Base-by-base conservation (phyloP, 106 monocot species). In the Dioscorea zingiberensis region DNA sequence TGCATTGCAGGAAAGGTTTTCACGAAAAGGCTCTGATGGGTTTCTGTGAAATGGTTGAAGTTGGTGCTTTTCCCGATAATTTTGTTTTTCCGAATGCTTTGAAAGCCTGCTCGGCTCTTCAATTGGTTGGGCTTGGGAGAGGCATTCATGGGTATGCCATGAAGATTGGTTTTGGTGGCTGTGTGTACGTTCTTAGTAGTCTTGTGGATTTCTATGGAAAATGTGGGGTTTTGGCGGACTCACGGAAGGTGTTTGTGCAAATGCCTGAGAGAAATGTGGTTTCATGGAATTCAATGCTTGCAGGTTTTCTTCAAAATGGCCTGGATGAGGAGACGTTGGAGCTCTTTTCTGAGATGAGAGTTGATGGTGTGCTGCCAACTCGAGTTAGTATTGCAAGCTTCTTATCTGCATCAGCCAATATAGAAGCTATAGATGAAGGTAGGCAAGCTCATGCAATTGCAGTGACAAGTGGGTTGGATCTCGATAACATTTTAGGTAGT, bases 191-290 rank as follows among this genome's bases (percentile, higher is more conserved):
- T 47, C 60, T 63, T 66, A 83, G 70, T 46, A 74, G 82, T 61
- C 63, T 85, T 44, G 71, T 85, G 0, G 74, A 75, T 72, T 80
- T 80, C n/a, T 85, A 81, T 58, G 77, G 76, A 49, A 85, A 77
- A 58, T 81, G 71, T 65, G 85, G 81, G 25, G 25, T 47, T 58
- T 21, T 78, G 56, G 63, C 59, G 13, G 77, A 81, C 23, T 77
- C 85, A 1, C 15, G 54, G 69, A 78, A 61, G 62, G 19, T 77
- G 3, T 85, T 85, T 55, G 85, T 60, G 9, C 55, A 69, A 68
- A 85, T 85, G 77, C 74, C 74, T 0, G 81, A 71, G 71, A 85
- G 74, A 65, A 85, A 71, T 72, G 71, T 69, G 6, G 55, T 85
- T 18, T 46, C 71, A 15, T 85, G 85, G 85, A 85, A 85, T 59